These are phyloP conservation scores for Penicillium sp. DNA, from an alignment of 2,329 filamentous ascomycete species.

Conservation along the genomic window DNA sequence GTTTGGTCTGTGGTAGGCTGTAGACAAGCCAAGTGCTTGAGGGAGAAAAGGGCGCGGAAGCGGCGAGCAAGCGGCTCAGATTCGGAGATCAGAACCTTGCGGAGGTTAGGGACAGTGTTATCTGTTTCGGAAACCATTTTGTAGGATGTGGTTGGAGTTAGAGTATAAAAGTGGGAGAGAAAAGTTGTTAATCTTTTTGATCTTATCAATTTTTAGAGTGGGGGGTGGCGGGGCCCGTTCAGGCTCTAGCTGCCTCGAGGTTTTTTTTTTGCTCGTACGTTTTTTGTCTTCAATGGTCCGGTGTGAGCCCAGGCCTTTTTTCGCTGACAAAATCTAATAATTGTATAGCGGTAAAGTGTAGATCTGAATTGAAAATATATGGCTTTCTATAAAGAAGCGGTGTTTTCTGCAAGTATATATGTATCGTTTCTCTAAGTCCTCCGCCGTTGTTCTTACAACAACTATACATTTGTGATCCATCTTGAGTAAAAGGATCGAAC, in stretches of 20 bases:
- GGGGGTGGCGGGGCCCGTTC: constrained; percentile 35
- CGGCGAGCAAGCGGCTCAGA: constrained; percentile 77
- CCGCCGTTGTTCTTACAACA: too few relatives aligned
- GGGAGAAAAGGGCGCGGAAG: constrained; percentile 94
- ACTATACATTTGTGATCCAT: too few relatives aligned
- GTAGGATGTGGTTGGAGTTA: neutral
- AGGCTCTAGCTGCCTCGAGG: neutral
- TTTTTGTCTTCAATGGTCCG: neutral
- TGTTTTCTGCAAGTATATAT: too few relatives aligned
- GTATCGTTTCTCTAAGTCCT: too few relatives aligned
- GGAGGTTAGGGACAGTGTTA: constrained; percentile 47
- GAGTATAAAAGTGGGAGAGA: constrained; percentile 6
- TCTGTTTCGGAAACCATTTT: constrained; percentile 37
- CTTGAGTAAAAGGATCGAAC: too few relatives aligned
- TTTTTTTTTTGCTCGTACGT: constrained; percentile 7
- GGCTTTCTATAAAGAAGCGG: too few relatives aligned
- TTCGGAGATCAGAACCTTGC: constrained; percentile 77
- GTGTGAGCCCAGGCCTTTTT: neutral
- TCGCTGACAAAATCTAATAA: neutral
- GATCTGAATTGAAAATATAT: neutral
- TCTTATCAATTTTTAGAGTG: constrained; percentile 43
- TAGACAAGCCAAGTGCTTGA: constrained; percentile 85
- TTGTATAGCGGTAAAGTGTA: too few relatives aligned
- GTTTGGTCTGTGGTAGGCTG: constrained; percentile 57
- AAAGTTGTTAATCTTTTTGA: constrained; percentile 30